A percentile compares a stretch with the other conserved stretches of the same genome.
Evolutionary conservation across 371 early-diverging fungal genomes (phyloP).

Genomic region (Rhizopus stolonifer): DNA sequence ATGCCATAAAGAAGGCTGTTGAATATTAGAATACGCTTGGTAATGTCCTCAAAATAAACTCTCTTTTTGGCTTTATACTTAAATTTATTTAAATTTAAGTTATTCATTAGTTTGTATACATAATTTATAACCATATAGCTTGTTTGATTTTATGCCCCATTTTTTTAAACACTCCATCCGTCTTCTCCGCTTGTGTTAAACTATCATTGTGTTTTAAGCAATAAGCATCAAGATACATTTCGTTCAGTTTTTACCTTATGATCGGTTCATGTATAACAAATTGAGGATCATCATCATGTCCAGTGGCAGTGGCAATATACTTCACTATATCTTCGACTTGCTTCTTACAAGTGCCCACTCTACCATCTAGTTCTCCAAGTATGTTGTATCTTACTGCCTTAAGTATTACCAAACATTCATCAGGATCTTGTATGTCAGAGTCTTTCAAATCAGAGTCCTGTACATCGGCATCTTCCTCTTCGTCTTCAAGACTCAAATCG

Average conservation of each 20-base stretch:
- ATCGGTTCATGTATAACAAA: conserved; percentile 38
- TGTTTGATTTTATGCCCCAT: conserved; percentile 45
- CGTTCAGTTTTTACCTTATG: conserved; percentile 30
- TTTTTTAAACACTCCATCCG: conserved; percentile 43
- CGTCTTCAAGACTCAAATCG: conserved; percentile 26
- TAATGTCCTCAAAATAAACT: too few relatives aligned
- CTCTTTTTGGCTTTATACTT: too few relatives aligned
- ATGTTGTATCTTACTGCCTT: conserved; percentile 47
- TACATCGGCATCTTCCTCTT: too few relatives aligned
- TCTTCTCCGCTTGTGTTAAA: conserved; percentile 45
- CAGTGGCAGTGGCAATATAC: conserved; percentile 25
- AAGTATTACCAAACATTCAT: conserved; percentile 22
- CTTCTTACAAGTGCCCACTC: conserved; percentile 33
- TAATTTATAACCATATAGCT: conserved; percentile 44
- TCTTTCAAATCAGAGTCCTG: too few relatives aligned
- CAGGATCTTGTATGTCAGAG: not conserved
- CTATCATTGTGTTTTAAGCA: conserved; percentile 8
- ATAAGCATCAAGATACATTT: not conserved
- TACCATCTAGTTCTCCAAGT: conserved; percentile 40
- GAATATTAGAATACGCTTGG: conserved; percentile 56
- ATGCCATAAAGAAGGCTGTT: conserved; percentile 81
- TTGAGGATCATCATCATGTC: conserved; percentile 13
- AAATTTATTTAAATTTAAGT: too few relatives aligned
- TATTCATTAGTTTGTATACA: too few relatives aligned
- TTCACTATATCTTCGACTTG: conserved; percentile 37